Conservation (phyloP, 257 asterid genomes). For the Ehretia macrophylla region DNA sequence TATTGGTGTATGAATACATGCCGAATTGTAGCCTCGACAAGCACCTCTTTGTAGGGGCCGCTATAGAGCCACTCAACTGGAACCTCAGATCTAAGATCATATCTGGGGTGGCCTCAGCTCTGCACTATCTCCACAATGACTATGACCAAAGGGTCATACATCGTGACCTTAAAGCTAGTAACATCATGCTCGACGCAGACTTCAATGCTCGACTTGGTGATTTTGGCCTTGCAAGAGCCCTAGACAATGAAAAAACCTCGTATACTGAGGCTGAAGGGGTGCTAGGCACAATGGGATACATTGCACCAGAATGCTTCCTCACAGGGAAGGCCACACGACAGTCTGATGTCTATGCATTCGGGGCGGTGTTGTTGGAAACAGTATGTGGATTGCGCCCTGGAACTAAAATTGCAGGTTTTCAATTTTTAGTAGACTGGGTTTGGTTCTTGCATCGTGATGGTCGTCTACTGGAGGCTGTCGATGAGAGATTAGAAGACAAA, state of each 20-base stretch:
- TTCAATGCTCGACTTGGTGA: constrained; percentile 87
- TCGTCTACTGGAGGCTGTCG: constrained; percentile 63
- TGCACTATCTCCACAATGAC: constrained; percentile 86
- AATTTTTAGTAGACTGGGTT: constrained; percentile 71
- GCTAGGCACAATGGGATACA: constrained; percentile 78
- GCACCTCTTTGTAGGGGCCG: constrained; percentile 58
- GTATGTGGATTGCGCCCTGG: constrained; percentile 79
- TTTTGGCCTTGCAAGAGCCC: constrained; percentile 86
- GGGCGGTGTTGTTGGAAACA: constrained; percentile 67
- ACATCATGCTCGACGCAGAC: constrained; percentile 80
- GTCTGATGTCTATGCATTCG: constrained; percentile 80
- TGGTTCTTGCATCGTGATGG: constrained; percentile 79
- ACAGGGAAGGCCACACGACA: constrained; percentile 80
- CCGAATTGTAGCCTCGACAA: constrained; percentile 82
- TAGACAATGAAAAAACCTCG: constrained; percentile 79
- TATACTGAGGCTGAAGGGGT: constrained; percentile 83
- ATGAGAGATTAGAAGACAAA: constrained; percentile 39
- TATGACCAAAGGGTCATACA: constrained; percentile 77
- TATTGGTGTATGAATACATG: constrained; percentile 88
- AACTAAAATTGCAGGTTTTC: constrained; percentile 46
- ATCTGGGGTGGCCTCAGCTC: constrained; percentile 75
- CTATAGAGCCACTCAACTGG: constrained; percentile 52
- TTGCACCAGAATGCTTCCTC: constrained; percentile 94
- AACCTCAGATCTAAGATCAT: constrained; percentile 52
- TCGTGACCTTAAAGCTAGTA: constrained; percentile 87